Percentiles rank a stretch among this genome's conserved stretches.
These are phyloP conservation scores for Boletus tylopilopsis DNA, from an alignment of 768 basidiomycete species.

Conservation along the genomic window DNA sequence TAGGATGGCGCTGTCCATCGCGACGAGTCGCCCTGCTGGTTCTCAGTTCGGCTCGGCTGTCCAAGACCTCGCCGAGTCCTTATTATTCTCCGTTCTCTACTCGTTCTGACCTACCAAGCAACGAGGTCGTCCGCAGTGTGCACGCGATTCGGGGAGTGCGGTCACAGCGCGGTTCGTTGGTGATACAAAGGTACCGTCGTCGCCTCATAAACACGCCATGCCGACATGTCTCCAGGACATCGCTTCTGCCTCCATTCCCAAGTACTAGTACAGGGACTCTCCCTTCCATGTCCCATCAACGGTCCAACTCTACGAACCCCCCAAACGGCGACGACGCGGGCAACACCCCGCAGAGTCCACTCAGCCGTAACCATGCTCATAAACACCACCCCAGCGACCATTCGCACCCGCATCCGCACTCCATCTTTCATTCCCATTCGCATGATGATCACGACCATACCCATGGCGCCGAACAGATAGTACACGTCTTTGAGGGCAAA, in stretches of 20 bases:
- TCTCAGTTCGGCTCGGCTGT: conserved; percentile 9
- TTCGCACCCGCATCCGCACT: conserved; percentile 48
- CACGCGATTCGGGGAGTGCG: not conserved
- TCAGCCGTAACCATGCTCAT: conserved; percentile 37
- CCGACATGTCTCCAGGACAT: conserved; percentile 16
- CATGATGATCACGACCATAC: conserved; percentile 56
- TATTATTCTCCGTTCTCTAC: not conserved
- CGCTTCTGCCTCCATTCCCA: not conserved
- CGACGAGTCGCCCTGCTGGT: conserved; percentile 12
- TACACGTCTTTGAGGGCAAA: conserved; percentile 62
- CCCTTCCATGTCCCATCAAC: conserved; percentile 21
- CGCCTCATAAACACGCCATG: not conserved
- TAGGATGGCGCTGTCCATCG: conserved; percentile 9
- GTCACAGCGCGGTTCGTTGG: not conserved
- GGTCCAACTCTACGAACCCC: conserved; percentile 16
- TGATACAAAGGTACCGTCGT: conserved; percentile 13
- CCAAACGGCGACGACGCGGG: conserved; percentile 26
- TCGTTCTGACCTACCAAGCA: not conserved
- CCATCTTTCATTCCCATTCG: conserved; percentile 65
- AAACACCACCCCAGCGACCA: conserved; percentile 35
- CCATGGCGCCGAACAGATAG: conserved; percentile 63
- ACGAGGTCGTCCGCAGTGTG: not conserved
- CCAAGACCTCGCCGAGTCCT: conserved; percentile 1
- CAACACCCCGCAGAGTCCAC: conserved; percentile 12
- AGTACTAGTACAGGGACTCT: not conserved